Base-by-base conservation (phyloP, 208 protist genomes). In the Angomonas desouzai region DNA sequence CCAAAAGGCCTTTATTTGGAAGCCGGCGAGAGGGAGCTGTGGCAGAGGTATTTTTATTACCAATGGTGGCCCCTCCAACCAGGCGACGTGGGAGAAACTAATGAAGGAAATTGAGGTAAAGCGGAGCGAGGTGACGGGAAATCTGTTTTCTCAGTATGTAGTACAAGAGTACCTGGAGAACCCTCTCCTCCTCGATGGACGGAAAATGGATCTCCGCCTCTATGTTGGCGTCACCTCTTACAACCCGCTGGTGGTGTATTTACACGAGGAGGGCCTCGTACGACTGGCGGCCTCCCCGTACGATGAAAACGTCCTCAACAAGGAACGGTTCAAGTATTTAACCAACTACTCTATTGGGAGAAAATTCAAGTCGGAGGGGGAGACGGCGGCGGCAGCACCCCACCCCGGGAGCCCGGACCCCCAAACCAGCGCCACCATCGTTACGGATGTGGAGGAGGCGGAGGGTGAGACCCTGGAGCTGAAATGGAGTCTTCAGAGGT, bases 141-240 rank as follows among this genome's bases (percentile, higher is more conserved):
- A 45, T 32, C 47, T 29, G 16, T 47, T 36, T 40, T 55, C 72
- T 13, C 73, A 69, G 45, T 93, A 90, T 63, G 85, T 98, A 0
- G 93, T 98, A 53, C 95, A 98, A 68, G 79, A 94, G 55, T 98
- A 98, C 78, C 70, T 98, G 9, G 84, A 88, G 13, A 76, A 97
- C 55, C 97, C 97, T 16, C 79, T 96, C 36, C 75, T 98, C 9
- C 79, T 98, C 16, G 75, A 97, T 38, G 92, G 89, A 0, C 81
- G 87, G 7, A 98, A 98, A 70, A 98, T 97, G 68, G 97, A 98
- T 62, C 74, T 98, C 45, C 83, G 97, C 0, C 76, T 98, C 6
- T 98, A 98, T 66, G 95, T 98, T 4, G 63, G 87, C 10, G 89
- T 98, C 38, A 91, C 93, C 3, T 92, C 79, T 10, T 91, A 92